phyloP scores from a whole-genome alignment of 2,329 filamentous ascomycete species.

The Arachnomyces sp. region DNA sequence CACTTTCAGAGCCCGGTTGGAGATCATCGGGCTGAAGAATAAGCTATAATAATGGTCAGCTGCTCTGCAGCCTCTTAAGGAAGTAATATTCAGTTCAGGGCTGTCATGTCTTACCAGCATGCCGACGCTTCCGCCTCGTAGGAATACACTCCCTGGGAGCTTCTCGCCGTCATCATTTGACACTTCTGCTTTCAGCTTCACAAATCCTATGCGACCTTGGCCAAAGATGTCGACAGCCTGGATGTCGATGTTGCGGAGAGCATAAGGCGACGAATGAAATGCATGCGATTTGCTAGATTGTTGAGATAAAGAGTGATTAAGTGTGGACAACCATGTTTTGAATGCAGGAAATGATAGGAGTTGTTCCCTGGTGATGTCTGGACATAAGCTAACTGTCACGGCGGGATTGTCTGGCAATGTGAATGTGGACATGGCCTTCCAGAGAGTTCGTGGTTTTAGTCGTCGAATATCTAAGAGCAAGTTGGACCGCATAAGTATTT shows the following conservation, averaged over 20 bases:
- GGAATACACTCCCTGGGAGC: slow-evolving; percentile 49
- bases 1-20: slow-evolving; percentile 27
- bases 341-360: slow-evolving; percentile 46
- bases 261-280: slow-evolving; percentile 45
- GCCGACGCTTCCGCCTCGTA: slow-evolving; percentile 50
- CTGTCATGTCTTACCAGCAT: slow-evolving; percentile 41
- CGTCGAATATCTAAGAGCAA: too few relatives aligned
- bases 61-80: not conserved
- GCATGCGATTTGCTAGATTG: slow-evolving; percentile 34
- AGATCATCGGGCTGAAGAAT: slow-evolving; percentile 48
- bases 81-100: slow-evolving; percentile 3
- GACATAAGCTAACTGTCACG: slow-evolving; percentile 35
- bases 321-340: slow-evolving; percentile 45
- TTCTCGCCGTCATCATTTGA: slow-evolving; percentile 43
- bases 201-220: slow-evolving; percentile 43
- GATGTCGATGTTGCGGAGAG: slow-evolving; percentile 44
- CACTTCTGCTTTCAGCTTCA: slow-evolving; percentile 49
- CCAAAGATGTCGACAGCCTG: slow-evolving; percentile 49
- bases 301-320: slow-evolving; percentile 44
- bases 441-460: too few relatives aligned
- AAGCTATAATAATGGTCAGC: slow-evolving; percentile 29
- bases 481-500: not conserved
- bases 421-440: slow-evolving; percentile 34
- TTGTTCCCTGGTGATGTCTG: slow-evolving; percentile 36
- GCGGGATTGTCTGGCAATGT: slow-evolving; percentile 27